Conservation (phyloP, 805 yeast genomes). For the Tetrapisispora phaffii region DNA sequence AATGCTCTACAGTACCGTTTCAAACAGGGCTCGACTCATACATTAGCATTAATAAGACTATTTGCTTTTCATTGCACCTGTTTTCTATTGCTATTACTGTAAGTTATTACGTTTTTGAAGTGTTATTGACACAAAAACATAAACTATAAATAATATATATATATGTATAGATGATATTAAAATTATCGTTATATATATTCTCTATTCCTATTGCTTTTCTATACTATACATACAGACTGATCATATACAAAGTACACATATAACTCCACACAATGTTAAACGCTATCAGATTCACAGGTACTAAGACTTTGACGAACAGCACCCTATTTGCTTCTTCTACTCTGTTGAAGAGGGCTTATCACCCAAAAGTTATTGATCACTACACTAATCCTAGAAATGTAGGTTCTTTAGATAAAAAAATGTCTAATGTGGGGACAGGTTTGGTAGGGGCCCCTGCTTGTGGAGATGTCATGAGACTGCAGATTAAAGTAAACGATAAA, state of each 20-base stretch:
- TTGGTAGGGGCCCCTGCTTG: constrained; percentile 99
- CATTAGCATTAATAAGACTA: neutral
- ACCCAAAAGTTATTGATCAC: constrained; percentile 90
- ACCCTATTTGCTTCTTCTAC: neutral
- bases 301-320: neutral
- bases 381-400: constrained; percentile 95
- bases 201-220: too few relatives aligned
- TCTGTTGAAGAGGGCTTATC: constrained; percentile 36
- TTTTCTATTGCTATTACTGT: too few relatives aligned
- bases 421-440: constrained; percentile 83
- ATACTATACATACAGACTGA: neutral
- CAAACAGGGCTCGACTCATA: neutral
- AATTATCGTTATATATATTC: too few relatives aligned
- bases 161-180: too few relatives aligned
- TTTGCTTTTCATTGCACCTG: neutral
- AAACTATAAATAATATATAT: too few relatives aligned
- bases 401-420: constrained; percentile 77
- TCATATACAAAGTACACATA: neutral
- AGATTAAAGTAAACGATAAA: constrained; percentile 82
- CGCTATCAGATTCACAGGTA: constrained; percentile 1
- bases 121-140: neutral
- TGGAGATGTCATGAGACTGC: constrained; percentile 97
- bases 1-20: too few relatives aligned
- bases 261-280: neutral
- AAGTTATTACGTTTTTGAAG: too few relatives aligned